Evolutionary conservation across 225 moss, liverwort and hornwort genomes (phyloP), one percentile per base, ranked within the genome.

Genomic region (Climacium dendroides): DNA sequence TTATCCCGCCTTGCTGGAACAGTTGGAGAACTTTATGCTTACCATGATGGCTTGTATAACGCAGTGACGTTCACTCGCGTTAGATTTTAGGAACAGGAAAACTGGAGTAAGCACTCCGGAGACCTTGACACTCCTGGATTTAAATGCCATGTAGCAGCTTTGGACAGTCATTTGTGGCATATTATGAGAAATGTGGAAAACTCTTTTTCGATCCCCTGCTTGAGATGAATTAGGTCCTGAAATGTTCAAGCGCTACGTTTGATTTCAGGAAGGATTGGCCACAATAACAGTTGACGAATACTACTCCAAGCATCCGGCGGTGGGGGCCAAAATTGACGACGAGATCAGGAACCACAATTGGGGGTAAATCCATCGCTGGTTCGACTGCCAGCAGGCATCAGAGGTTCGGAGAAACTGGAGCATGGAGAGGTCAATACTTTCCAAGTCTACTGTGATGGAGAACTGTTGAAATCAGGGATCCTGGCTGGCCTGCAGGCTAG

Each of bases 261-360:
- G 25, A 39, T 80, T 76, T 63, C 98, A 98, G 98, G 95, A 94
- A 76, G 93, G 85, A n/a, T 34, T 97, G 91, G 88, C 92, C 81
- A 97, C 95, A 25, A 54, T 90, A 45, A 97, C 98, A 57, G 85
- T 96, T 34, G 97, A 95, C 84, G 97, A 94, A 81, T 97, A 96
- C 66, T 95, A 95, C 69, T 85, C 87, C 48, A 94, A 97, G 83
- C 83, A 98, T 74, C 98, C 98, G 37, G 90, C 92, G 23, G 62
- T 94, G 80, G 93, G 94, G 60, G 92, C 92, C 84, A 96, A 95
- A 89, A 98, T 98, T 39, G 96, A 97, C 78, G 92, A 95, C 45
- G 98, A 98, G 84, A 95, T 98, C 85, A 95, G 92, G 90, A 95
- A 89, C 82, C 95, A 96, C 19, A 90, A 89, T 81, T 98, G 98